phyloP scores from a whole-genome alignment of 768 basidiomycete species.

The Antrodiella citrinella region DNA sequence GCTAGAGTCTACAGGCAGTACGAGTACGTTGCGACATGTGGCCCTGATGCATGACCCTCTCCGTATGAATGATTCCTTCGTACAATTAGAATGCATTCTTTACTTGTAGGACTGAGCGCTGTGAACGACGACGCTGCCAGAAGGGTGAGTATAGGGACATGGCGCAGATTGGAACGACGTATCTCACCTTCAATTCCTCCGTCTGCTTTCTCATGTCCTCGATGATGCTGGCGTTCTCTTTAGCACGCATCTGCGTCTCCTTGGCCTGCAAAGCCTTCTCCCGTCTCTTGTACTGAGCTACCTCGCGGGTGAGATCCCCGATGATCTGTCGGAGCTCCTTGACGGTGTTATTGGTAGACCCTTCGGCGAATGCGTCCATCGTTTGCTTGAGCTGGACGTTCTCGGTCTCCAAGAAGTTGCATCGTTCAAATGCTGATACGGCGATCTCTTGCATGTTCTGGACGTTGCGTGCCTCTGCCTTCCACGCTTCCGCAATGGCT shows the following conservation, averaged over 20 bases:
- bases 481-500: conserved; percentile 7
- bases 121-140: neutral
- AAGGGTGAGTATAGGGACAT: too few relatives aligned
- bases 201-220: conserved; percentile 15
- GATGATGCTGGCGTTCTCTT: conserved; percentile 13
- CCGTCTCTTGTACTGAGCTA: conserved; percentile 11
- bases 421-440: conserved; percentile 12
- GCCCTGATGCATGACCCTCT: neutral
- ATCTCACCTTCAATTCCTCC: conserved; percentile 11
- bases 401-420: conserved; percentile 17
- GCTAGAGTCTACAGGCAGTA: neutral
- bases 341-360: conserved; percentile 9
- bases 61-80: neutral
- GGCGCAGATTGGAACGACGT: too few relatives aligned
- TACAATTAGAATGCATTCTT: neutral
- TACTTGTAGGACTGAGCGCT: neutral
- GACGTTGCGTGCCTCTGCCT: conserved; percentile 7
- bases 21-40: neutral
- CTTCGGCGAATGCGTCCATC: conserved; percentile 12
- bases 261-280: conserved; percentile 10
- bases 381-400: conserved; percentile 15
- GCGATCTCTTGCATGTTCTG: conserved; percentile 15
- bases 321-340: conserved; percentile 14
- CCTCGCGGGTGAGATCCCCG: conserved; percentile 8
- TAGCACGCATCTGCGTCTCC: conserved; percentile 5